Conservation (phyloP, 371 early-diverging fungal species). For the Syncephalastrum monosporum region DNA sequence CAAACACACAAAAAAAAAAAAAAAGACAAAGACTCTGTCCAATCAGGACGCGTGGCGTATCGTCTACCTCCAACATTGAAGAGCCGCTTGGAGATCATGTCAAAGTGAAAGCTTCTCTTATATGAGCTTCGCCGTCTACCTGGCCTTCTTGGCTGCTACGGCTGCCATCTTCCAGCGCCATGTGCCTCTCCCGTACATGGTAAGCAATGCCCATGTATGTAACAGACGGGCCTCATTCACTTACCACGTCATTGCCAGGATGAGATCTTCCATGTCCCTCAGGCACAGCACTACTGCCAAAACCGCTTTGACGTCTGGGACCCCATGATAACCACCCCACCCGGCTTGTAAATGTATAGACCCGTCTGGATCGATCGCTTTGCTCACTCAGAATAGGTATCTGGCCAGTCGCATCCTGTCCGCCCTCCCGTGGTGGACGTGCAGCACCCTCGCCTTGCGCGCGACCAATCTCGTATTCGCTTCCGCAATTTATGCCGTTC, state of each 20-base stretch:
- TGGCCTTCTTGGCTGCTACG: slow-evolving; percentile 16
- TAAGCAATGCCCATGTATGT: slow-evolving; percentile 8
- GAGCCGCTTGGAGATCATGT: too few relatives aligned
- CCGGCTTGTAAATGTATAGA: slow-evolving; percentile 74
- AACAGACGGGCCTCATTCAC: background rate
- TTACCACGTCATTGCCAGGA: slow-evolving; percentile 55
- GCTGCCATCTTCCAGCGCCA: slow-evolving; percentile 28
- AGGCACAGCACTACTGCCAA: slow-evolving; percentile 84
- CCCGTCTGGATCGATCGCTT: background rate
- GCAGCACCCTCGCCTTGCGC: slow-evolving; percentile 28
- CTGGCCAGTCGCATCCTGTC: slow-evolving; percentile 41
- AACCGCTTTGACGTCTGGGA: slow-evolving; percentile 79
- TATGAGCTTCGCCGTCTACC: slow-evolving; percentile 12
- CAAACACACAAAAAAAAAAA: too few relatives aligned
- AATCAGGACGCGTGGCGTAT: too few relatives aligned
- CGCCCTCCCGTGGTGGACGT: background rate
- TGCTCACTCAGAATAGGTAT: slow-evolving; percentile 24
- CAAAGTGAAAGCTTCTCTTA: too few relatives aligned
- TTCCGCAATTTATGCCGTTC: slow-evolving; percentile 45
- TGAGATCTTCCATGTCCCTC: slow-evolving; percentile 92
- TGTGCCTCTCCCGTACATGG: slow-evolving; percentile 64
- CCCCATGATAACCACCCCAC: slow-evolving; percentile 94
- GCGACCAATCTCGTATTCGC: slow-evolving; percentile 60
- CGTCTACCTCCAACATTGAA: too few relatives aligned
- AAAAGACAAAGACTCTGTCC: too few relatives aligned